Evolutionary conservation across 1,284 basidiomycete genomes (phyloP).

Genomic region (Ceratorhiza oryzae-sativae): DNA sequence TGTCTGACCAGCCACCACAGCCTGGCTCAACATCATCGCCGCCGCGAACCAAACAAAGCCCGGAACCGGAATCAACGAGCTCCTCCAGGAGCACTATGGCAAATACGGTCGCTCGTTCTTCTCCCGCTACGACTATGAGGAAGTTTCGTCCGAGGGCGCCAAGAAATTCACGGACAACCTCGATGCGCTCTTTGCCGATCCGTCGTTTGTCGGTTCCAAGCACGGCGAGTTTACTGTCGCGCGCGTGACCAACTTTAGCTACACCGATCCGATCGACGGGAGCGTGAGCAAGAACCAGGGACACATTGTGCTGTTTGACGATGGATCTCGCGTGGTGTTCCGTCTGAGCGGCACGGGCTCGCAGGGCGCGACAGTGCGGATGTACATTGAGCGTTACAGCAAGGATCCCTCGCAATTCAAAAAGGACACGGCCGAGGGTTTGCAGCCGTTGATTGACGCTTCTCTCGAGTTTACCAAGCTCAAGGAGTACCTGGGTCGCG

Average conservation of each 20-base stretch:
- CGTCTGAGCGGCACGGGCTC: slow-evolving; percentile 95
- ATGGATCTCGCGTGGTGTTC: slow-evolving; percentile 95
- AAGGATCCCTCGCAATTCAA: slow-evolving; percentile 78
- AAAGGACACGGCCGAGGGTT: slow-evolving; percentile 83
- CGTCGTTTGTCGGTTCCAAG: slow-evolving; percentile 51
- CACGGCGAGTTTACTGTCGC: slow-evolving; percentile 79
- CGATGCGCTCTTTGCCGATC: slow-evolving; percentile 71
- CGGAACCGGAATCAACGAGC: slow-evolving; percentile 85
- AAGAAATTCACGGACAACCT: slow-evolving; percentile 84
- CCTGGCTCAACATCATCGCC: slow-evolving; percentile 97
- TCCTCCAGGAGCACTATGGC: slow-evolving; percentile 86
- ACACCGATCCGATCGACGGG: slow-evolving; percentile 96
- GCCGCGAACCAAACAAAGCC: slow-evolving; percentile 85
- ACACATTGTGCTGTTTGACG: slow-evolving; percentile 88
- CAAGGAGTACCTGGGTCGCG: slow-evolving; percentile 82
- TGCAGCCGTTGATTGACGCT: slow-evolving; percentile 95
- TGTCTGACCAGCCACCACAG: too few species aligned
- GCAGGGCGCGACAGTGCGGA: slow-evolving; percentile 91
- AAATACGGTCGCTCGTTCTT: slow-evolving; percentile 98
- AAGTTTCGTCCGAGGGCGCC: slow-evolving; percentile 91
- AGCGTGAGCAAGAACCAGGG: slow-evolving; percentile 96
- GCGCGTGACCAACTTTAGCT: slow-evolving; percentile 87
- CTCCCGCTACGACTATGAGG: slow-evolving; percentile 99
- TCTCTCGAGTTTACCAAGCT: slow-evolving; percentile 86
- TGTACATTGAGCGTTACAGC: slow-evolving; percentile 94